Evolutionary conservation across 345 rosid genomes (phyloP), one percentile per base, ranked within the genome.

Genomic region (Cardamine occulta): DNA sequence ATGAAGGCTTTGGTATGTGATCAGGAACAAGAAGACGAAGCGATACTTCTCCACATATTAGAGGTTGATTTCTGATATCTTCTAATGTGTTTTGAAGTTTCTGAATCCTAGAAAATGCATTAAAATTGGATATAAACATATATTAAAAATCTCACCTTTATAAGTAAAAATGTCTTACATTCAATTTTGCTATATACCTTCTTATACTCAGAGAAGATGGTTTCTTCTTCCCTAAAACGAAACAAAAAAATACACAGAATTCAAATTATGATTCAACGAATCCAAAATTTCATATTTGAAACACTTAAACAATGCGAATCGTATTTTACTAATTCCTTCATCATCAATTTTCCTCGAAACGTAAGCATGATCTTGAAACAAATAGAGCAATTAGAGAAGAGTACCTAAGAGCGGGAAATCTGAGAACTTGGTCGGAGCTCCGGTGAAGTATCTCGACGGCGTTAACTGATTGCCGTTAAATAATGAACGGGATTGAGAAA

Each of bases 1-100:
- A 91, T 34, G 90, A 88, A 70, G 97, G 97, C 80, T 74, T 87
- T 4, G 63, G 92, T 66, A 87, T 85, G 73, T 89, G 81, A 65
- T 88, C 91, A 70, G 97, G 97, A 53, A 91, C 93, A 11, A 68
- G 79, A 67, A 93, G 88, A 56, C 82, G 80, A 1, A 92, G 88
- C 0, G 92, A 89, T 21, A 93, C 96, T 74, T 66, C 84, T 52
- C 97, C 98, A 56, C 93, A 85, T 76, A 86, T 74, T 72, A 91
- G 74, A 19, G 96, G 92, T 13, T 79, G 86, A 34, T 75, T 79
- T 53, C 66, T 85, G 26, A 57, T 80, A 48, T 77, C 66, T 80
- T 82, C 79, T 13, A 60, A 49, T 6, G 77, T 71, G 63, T 73
- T 71, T 63, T 73, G 79, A 45, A 81, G 83, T 72, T 88, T 85